These are phyloP conservation scores for Linnemannia elongata DNA, from an alignment of 192 early-diverging fungal genomes.

Conservation along the genomic window DNA sequence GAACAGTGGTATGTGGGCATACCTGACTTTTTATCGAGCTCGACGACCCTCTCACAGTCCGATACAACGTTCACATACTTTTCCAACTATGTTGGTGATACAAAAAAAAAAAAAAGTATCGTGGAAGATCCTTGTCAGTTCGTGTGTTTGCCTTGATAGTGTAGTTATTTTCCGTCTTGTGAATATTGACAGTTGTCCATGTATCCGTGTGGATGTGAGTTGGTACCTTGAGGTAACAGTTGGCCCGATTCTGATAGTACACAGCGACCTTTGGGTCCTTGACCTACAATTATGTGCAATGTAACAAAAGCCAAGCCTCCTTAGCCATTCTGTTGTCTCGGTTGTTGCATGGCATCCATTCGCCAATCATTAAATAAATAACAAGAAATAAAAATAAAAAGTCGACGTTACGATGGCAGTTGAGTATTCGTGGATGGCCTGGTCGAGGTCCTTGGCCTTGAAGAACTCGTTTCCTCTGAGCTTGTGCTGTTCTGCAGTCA, in stretches of 20 bases:
- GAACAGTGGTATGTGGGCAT: neutral
- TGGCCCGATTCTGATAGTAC: constrained; percentile 89
- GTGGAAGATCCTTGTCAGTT: neutral
- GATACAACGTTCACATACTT: constrained; percentile 65
- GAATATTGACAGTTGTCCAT: neutral
- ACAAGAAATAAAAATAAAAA: neutral
- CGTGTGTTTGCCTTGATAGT: neutral
- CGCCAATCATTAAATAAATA: too few species aligned
- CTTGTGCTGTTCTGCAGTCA: constrained; percentile 67
- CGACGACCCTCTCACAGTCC: constrained; percentile 78
- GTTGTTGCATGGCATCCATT: neutral
- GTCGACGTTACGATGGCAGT: constrained; percentile 73
- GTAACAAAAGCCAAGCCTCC: neutral
- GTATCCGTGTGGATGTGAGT: neutral
- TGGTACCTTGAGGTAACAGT: constrained; percentile 74
- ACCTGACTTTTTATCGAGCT: constrained; percentile 74
- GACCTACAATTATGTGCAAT: constrained; percentile 54
- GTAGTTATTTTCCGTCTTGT: neutral
- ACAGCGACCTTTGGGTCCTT: constrained; percentile 70
- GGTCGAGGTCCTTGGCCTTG: constrained; percentile 66
- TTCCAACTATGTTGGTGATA: constrained; percentile 57
- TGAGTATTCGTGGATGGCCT: constrained; percentile 80
- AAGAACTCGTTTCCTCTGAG: constrained; percentile 73
- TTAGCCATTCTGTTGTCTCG: neutral
- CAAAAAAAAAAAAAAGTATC: too few species aligned